These are phyloP conservation scores for Phtheirospermum japonicum DNA, from an alignment of 257 asterid species.

Conservation along the genomic window DNA sequence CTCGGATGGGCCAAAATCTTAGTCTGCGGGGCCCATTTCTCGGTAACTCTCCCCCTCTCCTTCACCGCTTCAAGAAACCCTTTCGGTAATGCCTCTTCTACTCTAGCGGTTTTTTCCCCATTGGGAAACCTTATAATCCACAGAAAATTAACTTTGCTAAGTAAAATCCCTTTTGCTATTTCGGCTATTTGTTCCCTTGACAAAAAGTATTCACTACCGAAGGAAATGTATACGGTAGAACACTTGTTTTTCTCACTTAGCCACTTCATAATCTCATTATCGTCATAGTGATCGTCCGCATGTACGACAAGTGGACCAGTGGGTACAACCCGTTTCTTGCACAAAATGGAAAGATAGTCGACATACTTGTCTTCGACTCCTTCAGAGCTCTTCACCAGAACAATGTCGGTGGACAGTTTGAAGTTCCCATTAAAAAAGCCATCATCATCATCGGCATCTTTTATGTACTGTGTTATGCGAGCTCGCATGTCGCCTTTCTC, in stretches of 20 bases:
- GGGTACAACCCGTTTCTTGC: slow-evolving; percentile 26
- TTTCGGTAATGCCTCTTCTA: slow-evolving; percentile 21
- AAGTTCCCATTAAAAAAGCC: slow-evolving; percentile 24
- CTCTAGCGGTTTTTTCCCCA: slow-evolving; percentile 13
- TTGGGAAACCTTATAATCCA: slow-evolving; percentile 35
- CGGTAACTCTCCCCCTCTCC: slow-evolving; percentile 24
- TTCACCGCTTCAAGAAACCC: slow-evolving; percentile 32
- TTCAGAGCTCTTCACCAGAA: slow-evolving; percentile 29
- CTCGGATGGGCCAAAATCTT: slow-evolving; percentile 32
- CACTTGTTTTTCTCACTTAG: slow-evolving; percentile 20
- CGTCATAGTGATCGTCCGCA: neutral
- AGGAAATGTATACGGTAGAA: slow-evolving; percentile 35
- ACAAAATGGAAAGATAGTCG: slow-evolving; percentile 30
- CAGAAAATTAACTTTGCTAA: slow-evolving; percentile 29
- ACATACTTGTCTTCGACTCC: slow-evolving; percentile 33
- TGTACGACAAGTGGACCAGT: slow-evolving; percentile 34
- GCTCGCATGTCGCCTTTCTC: neutral
- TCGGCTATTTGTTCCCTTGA: slow-evolving; percentile 30
- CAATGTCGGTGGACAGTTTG: slow-evolving; percentile 21
- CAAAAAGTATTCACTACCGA: slow-evolving; percentile 40
- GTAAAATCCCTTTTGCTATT: slow-evolving; percentile 28
- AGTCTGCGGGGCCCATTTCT: slow-evolving; percentile 35
- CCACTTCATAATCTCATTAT: slow-evolving; percentile 32
- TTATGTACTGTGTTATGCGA: neutral
- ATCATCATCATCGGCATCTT: slow-evolving; percentile 24